These are phyloP conservation scores for Pestalotiopsis sp. DNA, from an alignment of 2,329 filamentous ascomycete species.

Conservation along the genomic window DNA sequence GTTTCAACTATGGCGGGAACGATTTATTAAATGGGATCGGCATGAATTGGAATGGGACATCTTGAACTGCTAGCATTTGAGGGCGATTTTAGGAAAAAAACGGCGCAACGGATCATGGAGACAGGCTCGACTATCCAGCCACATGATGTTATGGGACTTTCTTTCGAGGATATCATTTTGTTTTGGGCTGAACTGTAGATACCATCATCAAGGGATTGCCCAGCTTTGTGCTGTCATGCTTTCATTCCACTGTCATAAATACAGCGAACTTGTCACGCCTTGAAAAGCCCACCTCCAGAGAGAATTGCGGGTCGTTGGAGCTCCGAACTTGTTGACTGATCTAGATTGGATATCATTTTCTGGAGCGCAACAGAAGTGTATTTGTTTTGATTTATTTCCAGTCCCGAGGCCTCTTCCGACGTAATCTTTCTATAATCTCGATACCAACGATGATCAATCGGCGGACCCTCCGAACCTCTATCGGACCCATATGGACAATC, in stretches of 20 bases:
- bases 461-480: neutral
- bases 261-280: neutral
- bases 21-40: neutral
- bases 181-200: constrained; percentile 2
- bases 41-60: constrained; percentile 1
- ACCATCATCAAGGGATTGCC: constrained; percentile 1
- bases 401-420: neutral
- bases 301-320: neutral
- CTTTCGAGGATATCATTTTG: neutral
- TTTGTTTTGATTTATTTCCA: too few species aligned
- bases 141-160: neutral
- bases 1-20: constrained; percentile 25
- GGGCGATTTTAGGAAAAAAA: neutral
- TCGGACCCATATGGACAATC: neutral
- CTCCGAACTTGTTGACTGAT: too few species aligned
- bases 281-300: too few species aligned
- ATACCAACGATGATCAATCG: neutral
- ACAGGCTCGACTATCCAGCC: neutral
- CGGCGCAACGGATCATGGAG: constrained; percentile 2
- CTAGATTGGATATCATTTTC: too few species aligned
- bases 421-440: neutral
- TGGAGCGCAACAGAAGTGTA: too few species aligned
- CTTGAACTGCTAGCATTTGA: constrained; percentile 7
- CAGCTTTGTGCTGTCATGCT: neutral
- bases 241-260: neutral